These are phyloP conservation scores for Oxyria digyna DNA, from an alignment of 148 eudicot genomes.

Conservation along the genomic window DNA sequence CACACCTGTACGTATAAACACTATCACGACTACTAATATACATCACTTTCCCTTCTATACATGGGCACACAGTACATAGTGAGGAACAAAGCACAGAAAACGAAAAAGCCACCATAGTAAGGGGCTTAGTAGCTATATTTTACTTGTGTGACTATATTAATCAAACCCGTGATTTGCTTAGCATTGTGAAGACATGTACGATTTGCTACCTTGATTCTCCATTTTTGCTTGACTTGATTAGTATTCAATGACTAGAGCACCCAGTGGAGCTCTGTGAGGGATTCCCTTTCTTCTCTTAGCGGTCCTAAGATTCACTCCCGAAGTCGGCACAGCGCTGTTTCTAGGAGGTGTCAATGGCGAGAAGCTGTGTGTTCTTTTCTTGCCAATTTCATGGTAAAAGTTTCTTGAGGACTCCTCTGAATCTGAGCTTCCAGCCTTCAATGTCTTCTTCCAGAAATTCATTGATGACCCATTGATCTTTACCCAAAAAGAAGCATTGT, in stretches of 20 bases:
- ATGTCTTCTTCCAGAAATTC: constrained; percentile 7
- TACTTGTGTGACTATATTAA: not conserved
- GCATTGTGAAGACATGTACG: not conserved
- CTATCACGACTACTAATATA: not conserved
- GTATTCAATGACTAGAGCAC: constrained; percentile 8
- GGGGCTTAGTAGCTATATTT: not conserved
- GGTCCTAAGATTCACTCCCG: constrained; percentile 2
- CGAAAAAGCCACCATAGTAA: not conserved
- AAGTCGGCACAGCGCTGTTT: not conserved
- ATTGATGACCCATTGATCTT: constrained; percentile 10
- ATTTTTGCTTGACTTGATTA: not conserved
- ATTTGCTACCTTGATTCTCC: not conserved
- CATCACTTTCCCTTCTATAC: too few species aligned
- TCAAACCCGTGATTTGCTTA: not conserved
- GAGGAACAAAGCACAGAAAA: not conserved
- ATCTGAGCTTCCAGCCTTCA: not conserved
- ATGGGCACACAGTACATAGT: too few species aligned
- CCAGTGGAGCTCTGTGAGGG: constrained; percentile 14
- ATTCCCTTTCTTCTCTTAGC: constrained; percentile 11
- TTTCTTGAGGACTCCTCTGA: not conserved
- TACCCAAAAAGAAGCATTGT: not conserved
- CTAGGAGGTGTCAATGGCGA: constrained; percentile 8
- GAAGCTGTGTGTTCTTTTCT: constrained; percentile 3
- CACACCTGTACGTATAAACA: not conserved
- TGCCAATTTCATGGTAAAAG: not conserved